Conservation (phyloP, 352 stramenopile species). For the Globisporangium cederbergense region DNA sequence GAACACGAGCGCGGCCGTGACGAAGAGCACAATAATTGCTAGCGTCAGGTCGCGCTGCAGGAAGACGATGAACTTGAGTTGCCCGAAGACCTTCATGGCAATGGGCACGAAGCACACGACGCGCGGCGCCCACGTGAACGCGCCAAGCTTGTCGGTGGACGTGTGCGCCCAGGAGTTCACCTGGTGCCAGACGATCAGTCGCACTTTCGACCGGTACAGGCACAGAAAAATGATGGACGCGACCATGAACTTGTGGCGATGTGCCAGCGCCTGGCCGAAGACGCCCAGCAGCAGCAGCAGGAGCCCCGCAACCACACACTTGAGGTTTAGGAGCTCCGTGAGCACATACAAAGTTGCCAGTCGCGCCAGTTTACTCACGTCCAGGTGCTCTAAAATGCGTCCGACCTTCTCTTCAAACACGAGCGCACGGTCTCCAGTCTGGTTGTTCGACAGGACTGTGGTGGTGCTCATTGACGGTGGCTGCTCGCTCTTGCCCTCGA, state of each 20-base stretch:
- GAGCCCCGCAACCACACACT: constrained; percentile 40
- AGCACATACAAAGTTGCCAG: constrained; percentile 50
- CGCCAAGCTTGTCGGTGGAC: constrained; percentile 64
- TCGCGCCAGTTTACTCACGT: constrained; percentile 47
- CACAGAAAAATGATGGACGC: constrained; percentile 65
- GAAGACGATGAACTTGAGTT: constrained; percentile 75
- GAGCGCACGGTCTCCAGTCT: constrained; percentile 17
- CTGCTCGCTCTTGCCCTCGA: background rate
- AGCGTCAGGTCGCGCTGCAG: constrained; percentile 52
- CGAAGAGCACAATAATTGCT: constrained; percentile 28
- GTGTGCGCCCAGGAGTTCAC: constrained; percentile 47
- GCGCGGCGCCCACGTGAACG: constrained; percentile 50
- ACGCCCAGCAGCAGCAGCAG: constrained; percentile 47
- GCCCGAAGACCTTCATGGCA: constrained; percentile 64
- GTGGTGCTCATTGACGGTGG: background rate
- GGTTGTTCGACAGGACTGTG: background rate
- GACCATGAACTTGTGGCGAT: constrained; percentile 74
- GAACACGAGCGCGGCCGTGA: constrained; percentile 34
- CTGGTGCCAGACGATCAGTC: constrained; percentile 27
- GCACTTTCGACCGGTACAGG: constrained; percentile 58
- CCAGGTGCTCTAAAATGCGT: constrained; percentile 48
- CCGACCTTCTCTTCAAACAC: constrained; percentile 61
- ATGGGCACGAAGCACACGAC: constrained; percentile 53
- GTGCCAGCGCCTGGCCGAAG: constrained; percentile 46
- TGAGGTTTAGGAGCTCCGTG: constrained; percentile 51